Evolutionary conservation across 2,329 filamentous ascomycete genomes (phyloP), one percentile per base, ranked within the genome.

Genomic region (Nemania abortiva): DNA sequence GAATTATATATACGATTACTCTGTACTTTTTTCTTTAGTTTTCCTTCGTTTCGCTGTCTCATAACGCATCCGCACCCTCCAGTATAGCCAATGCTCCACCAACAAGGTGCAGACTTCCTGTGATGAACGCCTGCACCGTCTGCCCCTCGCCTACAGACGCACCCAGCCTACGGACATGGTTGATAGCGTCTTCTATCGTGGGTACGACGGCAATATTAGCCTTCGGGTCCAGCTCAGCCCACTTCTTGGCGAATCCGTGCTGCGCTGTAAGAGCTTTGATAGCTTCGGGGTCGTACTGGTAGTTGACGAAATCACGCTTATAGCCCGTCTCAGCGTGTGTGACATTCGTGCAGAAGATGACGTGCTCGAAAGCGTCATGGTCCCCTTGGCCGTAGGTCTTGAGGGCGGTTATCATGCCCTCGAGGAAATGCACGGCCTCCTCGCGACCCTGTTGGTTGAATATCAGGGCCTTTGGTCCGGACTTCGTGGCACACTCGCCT

Each of bases 291-390:
- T 88, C 82, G 72, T 86, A 81, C 70, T 87, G 84, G 72, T 82
- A 80, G 73, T 89, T 89, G 63, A 89, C 84, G 73, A 89, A 88
- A 74, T 90, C 86, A 75, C 79, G 77, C 76, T 88, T 88, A 72
- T 87, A 88, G 4, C 85, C 84, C 20, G 82, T 83, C 50, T 80
- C 76, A 6, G 83, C 81, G 71, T 85, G 86, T 1, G 87, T 87
- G 67, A 88, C 88, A 76, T 97, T 97, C 1, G 92, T 93, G 78
- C 92, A 96, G 82, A 97, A 97, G 59, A 97, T 85, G 59, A 89
- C 92, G 75, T 94, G 89, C 22, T 90, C 89, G 77, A 97, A 95
- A 0, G 81, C 72, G 10, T 75, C 73, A 22, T 77, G 72, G 0
- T 73, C 72, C 66, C 74, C 74, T 31, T 77, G 74, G 0, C 74